Conservation (phyloP, 495 filamentous ascomycete species). For the Xylaria cubensis region DNA sequence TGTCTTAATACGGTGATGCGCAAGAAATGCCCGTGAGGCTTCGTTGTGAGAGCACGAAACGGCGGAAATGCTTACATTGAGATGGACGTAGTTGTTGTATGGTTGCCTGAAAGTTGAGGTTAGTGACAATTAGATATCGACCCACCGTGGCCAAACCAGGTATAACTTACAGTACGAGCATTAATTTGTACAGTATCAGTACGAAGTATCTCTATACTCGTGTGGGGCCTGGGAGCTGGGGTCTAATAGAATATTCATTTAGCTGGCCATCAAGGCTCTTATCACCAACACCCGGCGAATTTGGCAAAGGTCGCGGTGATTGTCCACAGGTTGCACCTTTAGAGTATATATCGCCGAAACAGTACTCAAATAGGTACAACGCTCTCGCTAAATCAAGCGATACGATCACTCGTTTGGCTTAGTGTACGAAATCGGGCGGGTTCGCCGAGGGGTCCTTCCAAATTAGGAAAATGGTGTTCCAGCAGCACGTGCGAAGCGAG, state of each 20-base stretch:
- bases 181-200: too few species aligned
- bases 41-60: neutral
- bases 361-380: too few species aligned
- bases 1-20: neutral
- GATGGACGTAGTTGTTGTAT: neutral
- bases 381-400: too few species aligned
- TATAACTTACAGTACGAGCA: too few species aligned
- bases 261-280: too few species aligned
- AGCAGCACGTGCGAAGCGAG: neutral
- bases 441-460: slow-evolving; percentile 18
- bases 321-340: too few species aligned
- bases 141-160: neutral
- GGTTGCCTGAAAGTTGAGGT: neutral
- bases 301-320: too few species aligned
- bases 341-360: too few species aligned
- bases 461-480: neutral
- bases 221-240: too few species aligned
- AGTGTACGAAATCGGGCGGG: neutral
- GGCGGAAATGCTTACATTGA: neutral
- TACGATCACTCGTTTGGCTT: too few species aligned
- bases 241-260: too few species aligned
- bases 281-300: too few species aligned
- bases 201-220: neutral
- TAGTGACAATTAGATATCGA: neutral
- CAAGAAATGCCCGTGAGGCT: neutral